These are phyloP conservation scores for Dactylellina sp. DNA, from an alignment of 2,329 filamentous ascomycete genomes.

Conservation along the genomic window DNA sequence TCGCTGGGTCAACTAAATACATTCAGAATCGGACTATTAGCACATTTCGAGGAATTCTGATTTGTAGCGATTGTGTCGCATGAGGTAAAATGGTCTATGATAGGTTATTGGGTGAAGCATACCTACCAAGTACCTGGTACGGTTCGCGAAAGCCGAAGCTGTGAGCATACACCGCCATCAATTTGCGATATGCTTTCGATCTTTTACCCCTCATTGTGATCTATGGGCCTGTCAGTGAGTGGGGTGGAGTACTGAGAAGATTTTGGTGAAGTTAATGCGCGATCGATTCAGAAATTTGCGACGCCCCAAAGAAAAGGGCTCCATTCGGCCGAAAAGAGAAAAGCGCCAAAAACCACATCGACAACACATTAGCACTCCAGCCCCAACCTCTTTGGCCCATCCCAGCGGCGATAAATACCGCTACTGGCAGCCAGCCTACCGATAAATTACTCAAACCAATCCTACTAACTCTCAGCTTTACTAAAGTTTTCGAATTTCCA, in stretches of 20 bases:
- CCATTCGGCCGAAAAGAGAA: conserved; percentile 36
- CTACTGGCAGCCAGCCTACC: too few species aligned
- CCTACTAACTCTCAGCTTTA: too few species aligned
- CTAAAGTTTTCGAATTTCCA: too few species aligned
- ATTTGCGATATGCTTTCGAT: conserved; percentile 82
- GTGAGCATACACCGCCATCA: conserved; percentile 91
- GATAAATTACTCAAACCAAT: too few species aligned
- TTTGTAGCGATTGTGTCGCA: neutral
- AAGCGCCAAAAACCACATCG: conserved; percentile 22
- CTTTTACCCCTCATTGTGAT: conserved; percentile 74
- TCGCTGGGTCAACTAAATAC: conserved; percentile 78
- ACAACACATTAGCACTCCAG: conserved; percentile 9
- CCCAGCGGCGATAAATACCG: too few species aligned
- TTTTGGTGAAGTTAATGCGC: conserved; percentile 22
- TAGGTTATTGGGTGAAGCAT: conserved; percentile 35
- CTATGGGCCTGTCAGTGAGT: neutral
- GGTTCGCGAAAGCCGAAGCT: conserved; percentile 92
- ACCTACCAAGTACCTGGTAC: conserved; percentile 83
- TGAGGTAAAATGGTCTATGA: neutral
- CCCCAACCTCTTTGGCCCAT: neutral
- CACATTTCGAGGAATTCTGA: neutral
- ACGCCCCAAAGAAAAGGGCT: conserved; percentile 1
- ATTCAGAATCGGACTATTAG: neutral
- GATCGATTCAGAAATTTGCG: conserved; percentile 31
- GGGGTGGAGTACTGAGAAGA: conserved; percentile 12